phyloP scores from a whole-genome alignment of 129 eudicot species.

The Flaveria robusta region DNA sequence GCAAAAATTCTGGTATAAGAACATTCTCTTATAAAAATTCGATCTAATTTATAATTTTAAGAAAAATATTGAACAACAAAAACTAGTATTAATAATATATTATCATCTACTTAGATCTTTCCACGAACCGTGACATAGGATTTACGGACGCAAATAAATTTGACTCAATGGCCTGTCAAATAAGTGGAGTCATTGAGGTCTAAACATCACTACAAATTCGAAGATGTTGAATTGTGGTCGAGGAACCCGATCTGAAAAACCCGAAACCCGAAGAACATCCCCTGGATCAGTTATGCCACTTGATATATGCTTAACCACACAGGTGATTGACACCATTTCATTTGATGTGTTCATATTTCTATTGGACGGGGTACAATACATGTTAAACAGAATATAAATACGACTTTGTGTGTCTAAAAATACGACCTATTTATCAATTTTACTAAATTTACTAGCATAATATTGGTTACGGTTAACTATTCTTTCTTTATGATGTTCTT shows the following conservation, averaged over 20 bases:
- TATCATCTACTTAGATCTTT: conserved; percentile 31
- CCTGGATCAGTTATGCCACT: conserved; percentile 44
- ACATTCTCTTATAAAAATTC: neutral
- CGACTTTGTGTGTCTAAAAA: no score
- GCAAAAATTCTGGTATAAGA: conserved; percentile 60
- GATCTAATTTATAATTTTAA: no score
- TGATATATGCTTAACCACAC: conserved; percentile 37
- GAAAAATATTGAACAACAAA: no score
- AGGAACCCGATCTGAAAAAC: no score
- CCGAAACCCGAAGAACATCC: no score
- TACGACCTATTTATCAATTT: no score
- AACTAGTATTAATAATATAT: neutral
- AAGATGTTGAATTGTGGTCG: conserved; percentile 17
- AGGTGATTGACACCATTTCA: conserved; percentile 28
- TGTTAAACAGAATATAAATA: no score
- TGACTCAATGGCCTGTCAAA: conserved; percentile 56
- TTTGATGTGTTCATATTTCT: conserved; percentile 30
- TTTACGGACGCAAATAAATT: conserved; percentile 37
- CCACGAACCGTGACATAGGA: conserved; percentile 48
- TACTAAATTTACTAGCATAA: no score
- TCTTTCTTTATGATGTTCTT: no score
- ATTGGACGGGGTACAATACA: neutral
- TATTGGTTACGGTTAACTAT: no score
- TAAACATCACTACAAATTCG: conserved; percentile 1
- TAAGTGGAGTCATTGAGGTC: conserved; percentile 41